Evolutionary conservation across 805 yeast species (phyloP), one percentile per base, ranked within the genome.

Genomic region (Candida piceae): DNA sequence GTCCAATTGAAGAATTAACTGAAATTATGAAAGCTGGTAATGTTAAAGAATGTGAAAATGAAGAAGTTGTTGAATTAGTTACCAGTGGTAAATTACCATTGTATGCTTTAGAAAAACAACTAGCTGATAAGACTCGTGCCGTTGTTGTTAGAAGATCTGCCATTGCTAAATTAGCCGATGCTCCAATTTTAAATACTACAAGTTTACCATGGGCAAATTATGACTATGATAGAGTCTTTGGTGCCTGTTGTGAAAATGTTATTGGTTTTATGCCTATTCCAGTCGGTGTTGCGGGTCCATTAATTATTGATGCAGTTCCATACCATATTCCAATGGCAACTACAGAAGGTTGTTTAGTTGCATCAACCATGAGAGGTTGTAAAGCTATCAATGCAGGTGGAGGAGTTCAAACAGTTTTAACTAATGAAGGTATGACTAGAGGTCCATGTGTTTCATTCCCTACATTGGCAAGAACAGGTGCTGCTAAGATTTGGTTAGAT

Each of bases 191-290:
- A 38, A 81, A 79, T 47, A 64, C 82, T 2, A 67, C 74, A 23
- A 74, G 77, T 45, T 69, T 93, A 45, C 99, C 99, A 13, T 88
- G 78, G 62, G 66, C 70, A 45, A 66, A 77, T 54, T 93, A 90
- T 57, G 96, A 93, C 59, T 93, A 88, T 59, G 94, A 88, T 58
- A 80, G 97, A 48, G 98, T 93, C 6, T 82, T 89, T 55, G 98
- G 98, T 44, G 97, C 98, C 8, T 93, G 99, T 67, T 93, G 99
- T 69, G 99, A 93, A 62, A 93, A 93, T 56, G 99, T 93, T 40
- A 84, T 93, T 60, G 99, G 99, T 21, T 93, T 72, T 58, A 77
- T 90, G 80, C 99, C 98, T 19, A 61, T 93, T 29, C 99, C 99
- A 6, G 87, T 93, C 38, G 99, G 99, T 61, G 81, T 93, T 57